These are phyloP conservation scores for Zymoseptoria passerinii DNA, from an alignment of 2,329 filamentous ascomycete genomes.

Conservation along the genomic window DNA sequence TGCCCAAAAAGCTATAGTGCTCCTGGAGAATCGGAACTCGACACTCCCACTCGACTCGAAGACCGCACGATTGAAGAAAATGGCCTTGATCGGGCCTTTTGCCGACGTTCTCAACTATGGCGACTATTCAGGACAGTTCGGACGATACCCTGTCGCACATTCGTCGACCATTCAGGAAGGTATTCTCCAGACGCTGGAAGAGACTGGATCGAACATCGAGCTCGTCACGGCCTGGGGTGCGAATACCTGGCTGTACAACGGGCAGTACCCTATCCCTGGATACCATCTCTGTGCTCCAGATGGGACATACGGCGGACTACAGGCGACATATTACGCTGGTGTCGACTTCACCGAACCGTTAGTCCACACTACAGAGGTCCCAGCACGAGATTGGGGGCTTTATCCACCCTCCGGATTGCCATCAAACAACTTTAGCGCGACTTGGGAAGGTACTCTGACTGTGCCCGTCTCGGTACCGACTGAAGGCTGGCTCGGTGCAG, in stretches of 20 bases:
- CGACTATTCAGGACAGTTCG: constrained; percentile 15
- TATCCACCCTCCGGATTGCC: constrained; percentile 13
- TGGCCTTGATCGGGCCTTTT: constrained; percentile 12
- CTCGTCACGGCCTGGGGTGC: constrained; percentile 11
- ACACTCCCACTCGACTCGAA: constrained; percentile 4
- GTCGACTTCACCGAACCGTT: constrained; percentile 9
- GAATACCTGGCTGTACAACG: constrained; percentile 12
- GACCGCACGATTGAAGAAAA: background rate
- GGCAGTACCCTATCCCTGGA: constrained; percentile 10
- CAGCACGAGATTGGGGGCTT: constrained; percentile 10
- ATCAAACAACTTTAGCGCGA: constrained; percentile 13
- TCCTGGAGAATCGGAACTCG: constrained; percentile 10
- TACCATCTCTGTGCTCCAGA: constrained; percentile 11
- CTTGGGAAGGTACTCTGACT: constrained; percentile 11
- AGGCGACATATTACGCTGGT: constrained; percentile 11
- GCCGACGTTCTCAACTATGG: constrained; percentile 10
- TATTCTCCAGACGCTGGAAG: constrained; percentile 2
- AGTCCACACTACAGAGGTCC: constrained; percentile 6
- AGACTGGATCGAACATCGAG: constrained; percentile 1
- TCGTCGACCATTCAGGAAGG: constrained; percentile 11
- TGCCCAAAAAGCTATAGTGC: constrained; percentile 10
- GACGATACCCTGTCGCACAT: constrained; percentile 8
- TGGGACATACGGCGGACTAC: constrained; percentile 7
- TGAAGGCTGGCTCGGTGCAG: constrained; percentile 12
- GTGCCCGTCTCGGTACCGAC: constrained; percentile 9